Conservation (phyloP, 2,329 filamentous ascomycete genomes). For the Hymenoscyphus fraxineus region DNA sequence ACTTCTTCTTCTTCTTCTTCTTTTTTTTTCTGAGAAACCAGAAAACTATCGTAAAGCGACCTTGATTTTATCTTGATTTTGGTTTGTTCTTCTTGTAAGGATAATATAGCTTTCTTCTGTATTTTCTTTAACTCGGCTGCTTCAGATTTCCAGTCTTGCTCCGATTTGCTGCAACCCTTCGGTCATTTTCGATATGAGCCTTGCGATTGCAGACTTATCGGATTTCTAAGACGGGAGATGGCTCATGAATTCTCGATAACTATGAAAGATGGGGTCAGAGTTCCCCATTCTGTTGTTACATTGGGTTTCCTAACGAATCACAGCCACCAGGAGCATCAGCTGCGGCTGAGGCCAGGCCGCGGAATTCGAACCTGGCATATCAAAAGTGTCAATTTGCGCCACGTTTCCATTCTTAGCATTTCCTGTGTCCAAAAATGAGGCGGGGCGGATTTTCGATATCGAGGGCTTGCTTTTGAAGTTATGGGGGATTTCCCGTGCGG, state of each 20-base stretch:
- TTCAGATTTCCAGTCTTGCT: background rate
- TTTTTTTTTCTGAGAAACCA: too few relatives aligned
- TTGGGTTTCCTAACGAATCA: background rate
- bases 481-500: background rate
- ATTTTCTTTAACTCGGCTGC: background rate
- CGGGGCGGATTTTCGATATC: background rate
- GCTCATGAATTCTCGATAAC: background rate
- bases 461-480: constrained; percentile 1
- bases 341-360: constrained; percentile 8
- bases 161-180: background rate
- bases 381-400: constrained; percentile 2
- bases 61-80: too few relatives aligned
- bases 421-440: background rate
- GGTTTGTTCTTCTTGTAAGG: too few relatives aligned
- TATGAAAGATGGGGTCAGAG: background rate
- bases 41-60: too few relatives aligned
- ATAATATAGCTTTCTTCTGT: background rate
- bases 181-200: background rate
- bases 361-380: constrained; percentile 2
- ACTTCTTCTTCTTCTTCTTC: too few relatives aligned
- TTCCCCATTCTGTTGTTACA: background rate
- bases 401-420: constrained; percentile 3
- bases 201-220: constrained; percentile 1
- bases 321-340: background rate
- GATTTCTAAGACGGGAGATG: background rate